phyloP scores from a whole-genome alignment of 2,329 filamentous ascomycete genomes.

The Trichoderma brevicompactum region DNA sequence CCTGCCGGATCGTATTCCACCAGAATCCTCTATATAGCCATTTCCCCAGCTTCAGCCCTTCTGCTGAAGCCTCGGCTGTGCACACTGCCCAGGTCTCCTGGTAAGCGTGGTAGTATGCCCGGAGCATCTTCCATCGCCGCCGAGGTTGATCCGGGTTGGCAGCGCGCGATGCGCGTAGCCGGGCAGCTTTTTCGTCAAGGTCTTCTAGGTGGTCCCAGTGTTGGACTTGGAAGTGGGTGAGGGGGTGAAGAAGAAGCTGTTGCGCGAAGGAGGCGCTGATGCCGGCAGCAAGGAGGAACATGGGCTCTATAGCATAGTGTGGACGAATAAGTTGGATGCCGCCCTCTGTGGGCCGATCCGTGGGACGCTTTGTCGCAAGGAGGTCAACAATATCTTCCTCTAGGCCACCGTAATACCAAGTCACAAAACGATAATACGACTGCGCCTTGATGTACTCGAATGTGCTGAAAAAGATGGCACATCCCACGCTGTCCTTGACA shows the following conservation, averaged over 20 bases:
- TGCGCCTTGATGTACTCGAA: slow-evolving; percentile 80
- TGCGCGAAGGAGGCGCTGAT: slow-evolving; percentile 70
- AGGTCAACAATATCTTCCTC: slow-evolving; percentile 56
- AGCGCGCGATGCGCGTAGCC: slow-evolving; percentile 45
- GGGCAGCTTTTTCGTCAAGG: slow-evolving; percentile 64
- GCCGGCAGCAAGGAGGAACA: slow-evolving; percentile 71
- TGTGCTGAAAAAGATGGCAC: slow-evolving; percentile 72
- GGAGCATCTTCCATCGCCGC: slow-evolving; percentile 58
- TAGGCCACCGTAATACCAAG: slow-evolving; percentile 68
- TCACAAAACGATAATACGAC: slow-evolving; percentile 70
- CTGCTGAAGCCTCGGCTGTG: slow-evolving; percentile 56
- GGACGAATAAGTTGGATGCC: slow-evolving; percentile 64
- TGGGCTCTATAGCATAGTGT: slow-evolving; percentile 75
- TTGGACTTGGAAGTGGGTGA: slow-evolving; percentile 71
- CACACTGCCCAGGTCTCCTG: slow-evolving; percentile 68
- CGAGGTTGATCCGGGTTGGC: slow-evolving; percentile 41
- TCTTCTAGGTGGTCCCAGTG: slow-evolving; percentile 76
- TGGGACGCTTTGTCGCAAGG: slow-evolving; percentile 53
- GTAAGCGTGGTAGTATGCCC: slow-evolving; percentile 73
- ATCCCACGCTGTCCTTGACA: slow-evolving; percentile 70
- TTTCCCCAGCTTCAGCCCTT: slow-evolving; percentile 59
- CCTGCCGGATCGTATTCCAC: slow-evolving; percentile 72
- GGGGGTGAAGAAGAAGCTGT: slow-evolving; percentile 71
- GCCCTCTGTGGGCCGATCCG: slow-evolving; percentile 33
- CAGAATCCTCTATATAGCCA: slow-evolving; percentile 76